A percentile compares a stretch with the other conserved stretches of the same genome.
These are phyloP conservation scores for Lentinula novae-zelandiae DNA, from an alignment of 1,284 basidiomycete species.

Conservation along the genomic window DNA sequence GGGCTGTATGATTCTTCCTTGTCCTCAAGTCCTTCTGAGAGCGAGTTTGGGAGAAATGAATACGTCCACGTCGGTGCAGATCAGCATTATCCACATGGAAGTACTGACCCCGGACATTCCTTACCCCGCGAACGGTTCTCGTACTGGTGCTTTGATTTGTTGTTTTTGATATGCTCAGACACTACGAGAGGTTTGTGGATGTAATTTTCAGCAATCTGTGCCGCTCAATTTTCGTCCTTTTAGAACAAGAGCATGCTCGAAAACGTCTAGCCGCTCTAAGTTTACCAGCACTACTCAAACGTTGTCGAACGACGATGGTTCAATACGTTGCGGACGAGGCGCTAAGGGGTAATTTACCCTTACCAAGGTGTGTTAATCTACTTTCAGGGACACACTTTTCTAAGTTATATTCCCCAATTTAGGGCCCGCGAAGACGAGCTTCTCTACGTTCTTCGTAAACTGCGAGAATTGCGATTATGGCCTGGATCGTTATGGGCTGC, in stretches of 20 bases:
- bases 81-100: constrained; percentile 45
- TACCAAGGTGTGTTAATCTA: constrained; percentile 58
- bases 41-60: constrained; percentile 7
- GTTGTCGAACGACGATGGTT: constrained; percentile 66
- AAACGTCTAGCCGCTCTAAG: constrained; percentile 68
- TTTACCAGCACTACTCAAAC: constrained; percentile 67
- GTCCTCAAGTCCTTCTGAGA: constrained; percentile 10
- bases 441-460: constrained; percentile 75
- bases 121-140: constrained; percentile 81
- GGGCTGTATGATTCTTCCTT: constrained; percentile 49
- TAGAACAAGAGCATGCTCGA: constrained; percentile 58
- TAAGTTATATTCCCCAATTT: not conserved
- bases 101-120: constrained; percentile 52
- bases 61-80: constrained; percentile 24
- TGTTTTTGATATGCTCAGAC: constrained; percentile 78
- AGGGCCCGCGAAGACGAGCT: constrained; percentile 90
- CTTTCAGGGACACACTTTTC: not conserved
- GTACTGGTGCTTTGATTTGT: constrained; percentile 91
- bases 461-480: constrained; percentile 70
- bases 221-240: not conserved
- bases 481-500: constrained; percentile 75
- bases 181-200: constrained; percentile 50
- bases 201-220: not conserved
- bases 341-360: constrained; percentile 80
- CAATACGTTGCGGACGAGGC: constrained; percentile 81